Percentiles rank a stretch among this genome's conserved stretches.
Conservation (phyloP, 306 rosid genomes). For the Begonia peltatifolia region DNA sequence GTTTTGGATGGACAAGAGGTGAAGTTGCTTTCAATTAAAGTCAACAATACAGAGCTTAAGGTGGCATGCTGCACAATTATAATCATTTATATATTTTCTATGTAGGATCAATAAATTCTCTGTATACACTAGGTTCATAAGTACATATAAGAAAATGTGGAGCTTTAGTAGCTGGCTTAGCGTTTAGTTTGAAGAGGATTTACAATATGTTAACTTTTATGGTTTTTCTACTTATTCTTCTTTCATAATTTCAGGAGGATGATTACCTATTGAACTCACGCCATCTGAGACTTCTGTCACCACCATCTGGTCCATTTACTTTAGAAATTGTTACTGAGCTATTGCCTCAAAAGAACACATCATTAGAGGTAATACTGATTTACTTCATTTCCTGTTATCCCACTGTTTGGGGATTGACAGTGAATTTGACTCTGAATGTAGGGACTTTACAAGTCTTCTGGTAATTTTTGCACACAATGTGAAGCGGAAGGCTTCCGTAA, state of each 20-base stretch:
- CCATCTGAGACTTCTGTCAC: constrained; percentile 55
- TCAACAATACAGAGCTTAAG: constrained; percentile 63
- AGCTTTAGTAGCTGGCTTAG: no score
- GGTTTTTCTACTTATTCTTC: background rate
- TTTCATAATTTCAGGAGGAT: constrained; percentile 34
- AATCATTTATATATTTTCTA: background rate
- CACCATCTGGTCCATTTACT: constrained; percentile 54
- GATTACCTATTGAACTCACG: constrained; percentile 57
- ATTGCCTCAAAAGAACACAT: constrained; percentile 75
- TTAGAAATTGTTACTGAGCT: constrained; percentile 72
- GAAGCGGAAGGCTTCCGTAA: constrained; percentile 99
- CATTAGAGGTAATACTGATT: constrained; percentile 56
- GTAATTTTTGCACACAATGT: constrained; percentile 95
- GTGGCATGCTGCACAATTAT: constrained; percentile 17
- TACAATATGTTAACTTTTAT: no score
- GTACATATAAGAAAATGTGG: background rate
- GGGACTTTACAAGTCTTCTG: constrained; percentile 93
- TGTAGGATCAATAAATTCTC: no score
- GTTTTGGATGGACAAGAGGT: constrained; percentile 68
- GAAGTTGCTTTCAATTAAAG: constrained; percentile 44
- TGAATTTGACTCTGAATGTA: constrained; percentile 25
- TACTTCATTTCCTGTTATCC: constrained; percentile 1
- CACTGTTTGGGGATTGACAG: constrained; percentile 3
- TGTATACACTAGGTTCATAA: background rate
- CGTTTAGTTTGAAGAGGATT: no score